These are phyloP conservation scores for Solanum lignicaule DNA, from an alignment of 257 asterid species.

Conservation along the genomic window DNA sequence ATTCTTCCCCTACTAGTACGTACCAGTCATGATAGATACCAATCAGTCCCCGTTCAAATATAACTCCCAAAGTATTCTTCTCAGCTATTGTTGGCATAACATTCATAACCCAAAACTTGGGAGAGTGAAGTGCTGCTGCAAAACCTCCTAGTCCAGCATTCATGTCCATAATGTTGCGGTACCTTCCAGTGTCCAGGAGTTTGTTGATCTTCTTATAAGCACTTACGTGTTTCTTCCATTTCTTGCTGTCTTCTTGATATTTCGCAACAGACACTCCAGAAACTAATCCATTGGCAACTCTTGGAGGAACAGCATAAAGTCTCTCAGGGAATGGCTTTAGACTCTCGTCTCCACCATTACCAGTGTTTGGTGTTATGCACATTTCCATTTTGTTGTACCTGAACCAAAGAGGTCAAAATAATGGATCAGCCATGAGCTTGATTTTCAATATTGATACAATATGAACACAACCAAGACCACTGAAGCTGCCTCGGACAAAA, in stretches of 20 bases:
- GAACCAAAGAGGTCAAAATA: constrained; percentile 3
- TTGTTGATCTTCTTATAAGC: constrained; percentile 70
- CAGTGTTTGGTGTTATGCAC: constrained; percentile 45
- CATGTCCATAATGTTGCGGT: constrained; percentile 97
- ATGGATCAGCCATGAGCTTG: background rate
- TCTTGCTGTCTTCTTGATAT: constrained; percentile 59
- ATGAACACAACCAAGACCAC: background rate
- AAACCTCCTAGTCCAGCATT: constrained; percentile 93
- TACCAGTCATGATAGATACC: constrained; percentile 97
- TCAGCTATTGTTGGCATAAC: constrained; percentile 82
- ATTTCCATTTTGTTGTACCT: constrained; percentile 95
- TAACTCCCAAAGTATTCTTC: constrained; percentile 72
- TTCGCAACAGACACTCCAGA: constrained; percentile 61
- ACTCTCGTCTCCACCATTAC: constrained; percentile 23
- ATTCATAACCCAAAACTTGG: constrained; percentile 94
- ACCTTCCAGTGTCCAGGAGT: constrained; percentile 83
- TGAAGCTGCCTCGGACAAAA: background rate
- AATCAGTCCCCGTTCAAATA: constrained; percentile 77
- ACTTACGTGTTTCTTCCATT: constrained; percentile 79
- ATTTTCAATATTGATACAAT: background rate
- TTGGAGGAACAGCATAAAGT: constrained; percentile 73
- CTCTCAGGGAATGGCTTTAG: constrained; percentile 84
- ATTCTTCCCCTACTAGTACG: background rate
- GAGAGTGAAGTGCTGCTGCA: constrained; percentile 75
- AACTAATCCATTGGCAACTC: constrained; percentile 69